Evolutionary conservation across 2,329 filamentous ascomycete genomes (phyloP).

Genomic region (Chaetomium strumarium): DNA sequence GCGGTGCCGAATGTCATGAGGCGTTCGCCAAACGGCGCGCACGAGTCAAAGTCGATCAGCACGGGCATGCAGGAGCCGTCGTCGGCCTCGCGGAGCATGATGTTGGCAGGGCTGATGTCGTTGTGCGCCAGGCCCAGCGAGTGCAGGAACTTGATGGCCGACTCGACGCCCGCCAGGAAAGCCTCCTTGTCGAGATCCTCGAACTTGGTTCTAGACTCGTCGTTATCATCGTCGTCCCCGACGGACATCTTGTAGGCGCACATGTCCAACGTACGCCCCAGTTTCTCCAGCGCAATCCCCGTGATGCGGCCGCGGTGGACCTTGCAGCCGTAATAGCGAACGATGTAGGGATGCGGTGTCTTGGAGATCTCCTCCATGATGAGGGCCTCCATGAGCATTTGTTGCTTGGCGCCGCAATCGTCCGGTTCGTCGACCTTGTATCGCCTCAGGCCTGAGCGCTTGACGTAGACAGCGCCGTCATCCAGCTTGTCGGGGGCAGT

Average conservation of each 20-base stretch:
- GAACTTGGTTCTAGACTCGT: background rate
- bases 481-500: background rate
- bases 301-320: constrained; percentile 1
- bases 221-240: background rate
- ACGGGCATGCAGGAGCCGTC: background rate
- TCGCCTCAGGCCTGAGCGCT: background rate
- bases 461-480: background rate
- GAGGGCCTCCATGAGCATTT: background rate
- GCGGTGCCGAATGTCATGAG: background rate
- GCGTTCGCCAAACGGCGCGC: background rate
- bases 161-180: background rate
- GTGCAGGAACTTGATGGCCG: background rate
- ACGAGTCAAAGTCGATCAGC: background rate
- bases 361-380: background rate
- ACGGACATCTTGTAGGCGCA: background rate
- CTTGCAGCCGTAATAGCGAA: background rate
- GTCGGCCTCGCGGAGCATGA: background rate
- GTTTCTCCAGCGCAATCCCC: background rate
- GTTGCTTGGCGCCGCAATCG: background rate
- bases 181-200: background rate
- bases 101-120: background rate
- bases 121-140: background rate
- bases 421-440: background rate
- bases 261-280: background rate
- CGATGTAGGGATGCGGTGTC: background rate